Conservation (phyloP, 805 yeast species). For the Blastobotrys attinorum region DNA sequence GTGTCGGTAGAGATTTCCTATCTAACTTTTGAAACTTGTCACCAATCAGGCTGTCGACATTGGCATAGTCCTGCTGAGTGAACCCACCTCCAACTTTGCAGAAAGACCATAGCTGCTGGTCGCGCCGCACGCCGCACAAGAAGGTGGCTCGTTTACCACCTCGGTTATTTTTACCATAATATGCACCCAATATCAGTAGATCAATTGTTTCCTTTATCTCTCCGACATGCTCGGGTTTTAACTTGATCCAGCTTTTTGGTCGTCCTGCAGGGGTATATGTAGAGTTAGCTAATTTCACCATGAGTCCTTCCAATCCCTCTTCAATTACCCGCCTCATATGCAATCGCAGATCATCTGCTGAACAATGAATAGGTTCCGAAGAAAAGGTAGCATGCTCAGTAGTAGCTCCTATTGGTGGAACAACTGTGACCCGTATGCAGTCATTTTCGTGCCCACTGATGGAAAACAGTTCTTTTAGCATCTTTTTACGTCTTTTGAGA, state of each 20-base stretch:
- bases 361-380: constrained; percentile 18
- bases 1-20: constrained; percentile 33
- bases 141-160: constrained; percentile 39
- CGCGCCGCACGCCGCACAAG: constrained; percentile 60
- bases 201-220: constrained; percentile 86
- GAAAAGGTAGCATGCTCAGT: not conserved
- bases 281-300: constrained; percentile 57
- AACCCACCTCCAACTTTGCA: constrained; percentile 84
- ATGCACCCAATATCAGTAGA: constrained; percentile 68
- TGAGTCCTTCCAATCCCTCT: constrained; percentile 68
- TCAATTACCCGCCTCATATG: constrained; percentile 39
- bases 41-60: constrained; percentile 47
- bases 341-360: constrained; percentile 35
- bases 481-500: constrained; percentile 47
- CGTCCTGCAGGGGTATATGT: constrained; percentile 56
- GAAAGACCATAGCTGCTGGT: constrained; percentile 49
- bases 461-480: constrained; percentile 28
- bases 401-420: constrained; percentile 36
- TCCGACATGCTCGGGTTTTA: constrained; percentile 84
- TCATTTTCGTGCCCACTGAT: not conserved
- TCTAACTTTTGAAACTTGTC: constrained; percentile 53
- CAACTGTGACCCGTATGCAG: too few relatives aligned
- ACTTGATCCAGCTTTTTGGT: constrained; percentile 69
- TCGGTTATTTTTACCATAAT: constrained; percentile 54
- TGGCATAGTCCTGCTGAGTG: constrained; percentile 50